These are phyloP conservation scores for Neonectria coccinea DNA, from an alignment of 2,329 filamentous ascomycete species.

Conservation along the genomic window DNA sequence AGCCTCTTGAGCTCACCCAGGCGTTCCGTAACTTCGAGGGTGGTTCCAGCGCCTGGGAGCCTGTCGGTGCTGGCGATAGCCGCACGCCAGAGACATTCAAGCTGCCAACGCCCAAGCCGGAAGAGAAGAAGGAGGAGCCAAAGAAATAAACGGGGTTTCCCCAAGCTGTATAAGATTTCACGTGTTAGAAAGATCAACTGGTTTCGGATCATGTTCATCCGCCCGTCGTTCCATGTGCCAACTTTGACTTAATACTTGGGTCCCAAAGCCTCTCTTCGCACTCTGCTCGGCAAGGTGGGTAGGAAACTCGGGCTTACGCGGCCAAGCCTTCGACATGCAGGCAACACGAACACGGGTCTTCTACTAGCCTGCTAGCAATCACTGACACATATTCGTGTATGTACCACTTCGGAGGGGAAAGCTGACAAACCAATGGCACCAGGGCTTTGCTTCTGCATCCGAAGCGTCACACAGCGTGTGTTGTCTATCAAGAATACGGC, in stretches of 20 bases:
- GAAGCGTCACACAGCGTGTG: slow-evolving; percentile 32
- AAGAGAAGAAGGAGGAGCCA: slow-evolving; percentile 88
- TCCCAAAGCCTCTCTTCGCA: not conserved
- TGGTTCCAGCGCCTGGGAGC: slow-evolving; percentile 78
- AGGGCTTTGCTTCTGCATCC: slow-evolving; percentile 11
- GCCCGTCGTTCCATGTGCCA: slow-evolving; percentile 28
- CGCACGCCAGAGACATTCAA: slow-evolving; percentile 90
- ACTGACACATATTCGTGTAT: slow-evolving; percentile 28
- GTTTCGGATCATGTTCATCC: slow-evolving; percentile 37
- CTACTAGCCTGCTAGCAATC: slow-evolving; percentile 12
- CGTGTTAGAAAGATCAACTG: slow-evolving; percentile 49
- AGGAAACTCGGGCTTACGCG: slow-evolving; percentile 23
- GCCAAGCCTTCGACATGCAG: slow-evolving; percentile 31
- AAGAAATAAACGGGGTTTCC: slow-evolving; percentile 78
- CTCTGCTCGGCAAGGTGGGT: slow-evolving; percentile 13
- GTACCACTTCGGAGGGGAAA: slow-evolving; percentile 38
- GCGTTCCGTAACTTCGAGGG: slow-evolving; percentile 99
- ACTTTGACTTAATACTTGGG: slow-evolving; percentile 9
- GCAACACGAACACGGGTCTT: slow-evolving; percentile 27
- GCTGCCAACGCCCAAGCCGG: slow-evolving; percentile 93
- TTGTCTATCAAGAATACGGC: slow-evolving; percentile 29
- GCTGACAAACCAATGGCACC: slow-evolving; percentile 38
- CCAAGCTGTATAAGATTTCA: slow-evolving; percentile 49
- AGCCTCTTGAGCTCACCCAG: slow-evolving; percentile 97
- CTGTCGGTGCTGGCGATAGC: slow-evolving; percentile 76